These are phyloP conservation scores for Pterothamnion heteromorphum DNA, from an alignment of 31 red algal species.

Conservation along the genomic window DNA sequence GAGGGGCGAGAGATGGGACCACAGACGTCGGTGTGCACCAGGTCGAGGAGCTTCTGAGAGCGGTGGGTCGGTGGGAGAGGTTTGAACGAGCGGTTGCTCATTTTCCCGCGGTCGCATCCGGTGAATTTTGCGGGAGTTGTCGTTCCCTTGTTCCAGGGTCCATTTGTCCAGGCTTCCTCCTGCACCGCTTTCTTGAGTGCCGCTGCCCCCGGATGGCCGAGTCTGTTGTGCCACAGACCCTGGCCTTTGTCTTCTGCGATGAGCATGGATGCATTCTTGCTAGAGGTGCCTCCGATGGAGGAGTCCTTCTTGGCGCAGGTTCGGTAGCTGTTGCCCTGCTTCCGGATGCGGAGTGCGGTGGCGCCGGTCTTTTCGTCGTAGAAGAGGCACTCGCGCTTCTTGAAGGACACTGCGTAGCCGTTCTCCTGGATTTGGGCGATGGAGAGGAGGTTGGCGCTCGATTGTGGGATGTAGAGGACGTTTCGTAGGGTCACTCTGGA, in stretches of 20 bases:
- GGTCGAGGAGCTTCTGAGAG: not conserved
- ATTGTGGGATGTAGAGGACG: not conserved
- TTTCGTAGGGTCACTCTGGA: not conserved
- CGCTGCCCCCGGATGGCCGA: not conserved
- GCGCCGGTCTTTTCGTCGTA: not conserved
- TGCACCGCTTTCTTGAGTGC: not conserved
- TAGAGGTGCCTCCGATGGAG: not conserved
- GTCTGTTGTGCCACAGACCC: not conserved
- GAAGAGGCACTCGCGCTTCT: not conserved
- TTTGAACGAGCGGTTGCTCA: not conserved
- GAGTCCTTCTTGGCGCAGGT: not conserved
- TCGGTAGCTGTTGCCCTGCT: not conserved
- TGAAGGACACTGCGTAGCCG: not conserved
- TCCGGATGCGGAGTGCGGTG: not conserved
- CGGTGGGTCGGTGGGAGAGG: not conserved
- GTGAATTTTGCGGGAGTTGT: not conserved
- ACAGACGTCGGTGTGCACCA: constrained; percentile 28
- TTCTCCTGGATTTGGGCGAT: not conserved
- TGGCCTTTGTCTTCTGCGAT: not conserved
- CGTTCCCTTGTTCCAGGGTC: not conserved
- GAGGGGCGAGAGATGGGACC: constrained; percentile 16
- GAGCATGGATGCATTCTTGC: not conserved
- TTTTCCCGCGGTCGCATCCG: constrained; percentile 22
- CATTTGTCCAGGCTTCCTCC: not conserved
- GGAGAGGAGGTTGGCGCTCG: constrained; percentile 17